Percentiles rank a stretch among this genome's conserved stretches.
phyloP scores from a whole-genome alignment of 225 moss, liverwort and hornwort species.

The Polytrichum commune region DNA sequence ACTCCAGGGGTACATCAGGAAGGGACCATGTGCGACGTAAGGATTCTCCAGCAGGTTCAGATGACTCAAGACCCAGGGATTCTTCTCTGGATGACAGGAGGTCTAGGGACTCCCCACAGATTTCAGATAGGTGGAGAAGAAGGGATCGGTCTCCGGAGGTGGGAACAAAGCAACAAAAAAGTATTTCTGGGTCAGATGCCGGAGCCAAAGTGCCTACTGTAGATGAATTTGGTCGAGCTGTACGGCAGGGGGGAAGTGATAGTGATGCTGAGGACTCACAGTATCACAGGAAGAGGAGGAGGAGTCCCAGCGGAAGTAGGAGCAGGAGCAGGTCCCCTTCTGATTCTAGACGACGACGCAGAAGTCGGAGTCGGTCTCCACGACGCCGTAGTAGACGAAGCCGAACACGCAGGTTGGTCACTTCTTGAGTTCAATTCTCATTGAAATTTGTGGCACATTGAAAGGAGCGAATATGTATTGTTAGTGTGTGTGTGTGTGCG shows the following conservation, averaged over 20 bases:
- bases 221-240: constrained; percentile 80
- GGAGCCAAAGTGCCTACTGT: constrained; percentile 48
- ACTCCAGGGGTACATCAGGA: background rate
- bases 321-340: constrained; percentile 61
- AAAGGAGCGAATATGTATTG: too few relatives aligned
- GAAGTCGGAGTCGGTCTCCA: constrained; percentile 54
- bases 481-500: too few relatives aligned
- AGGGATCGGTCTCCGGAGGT: constrained; percentile 10
- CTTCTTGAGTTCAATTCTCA: background rate
- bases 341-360: constrained; percentile 41
- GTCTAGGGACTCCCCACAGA: constrained; percentile 30
- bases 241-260: constrained; percentile 68
- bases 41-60: constrained; percentile 23
- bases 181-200: constrained; percentile 22
- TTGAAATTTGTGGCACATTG: too few relatives aligned
- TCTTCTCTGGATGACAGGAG: constrained; percentile 6
- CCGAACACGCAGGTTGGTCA: constrained; percentile 68
- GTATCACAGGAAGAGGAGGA: constrained; percentile 39
- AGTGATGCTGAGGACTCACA: constrained; percentile 62
- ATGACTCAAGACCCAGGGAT: constrained; percentile 10
- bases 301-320: constrained; percentile 55
- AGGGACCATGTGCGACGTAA: background rate
- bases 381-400: constrained; percentile 64
- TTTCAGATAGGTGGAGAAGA: constrained; percentile 14
- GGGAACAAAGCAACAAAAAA: constrained; percentile 23